Evolutionary conservation across 2,329 filamentous ascomycete species (phyloP).

Genomic region (Dothistroma pini): DNA sequence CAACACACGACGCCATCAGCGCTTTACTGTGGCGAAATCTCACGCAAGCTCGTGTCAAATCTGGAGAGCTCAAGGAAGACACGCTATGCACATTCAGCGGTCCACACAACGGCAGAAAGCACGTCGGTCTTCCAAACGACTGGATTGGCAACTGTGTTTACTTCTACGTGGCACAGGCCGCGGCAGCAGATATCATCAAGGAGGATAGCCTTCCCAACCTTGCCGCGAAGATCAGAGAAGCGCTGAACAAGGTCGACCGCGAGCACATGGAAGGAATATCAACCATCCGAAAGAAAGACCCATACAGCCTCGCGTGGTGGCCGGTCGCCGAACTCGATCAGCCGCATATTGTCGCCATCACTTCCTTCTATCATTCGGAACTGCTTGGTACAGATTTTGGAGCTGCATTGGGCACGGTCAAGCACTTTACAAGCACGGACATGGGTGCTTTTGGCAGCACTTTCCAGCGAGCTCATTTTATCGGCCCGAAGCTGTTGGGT

Average conservation of each 20-base stretch:
- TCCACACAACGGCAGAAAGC: conserved; percentile 21
- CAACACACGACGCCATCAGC: conserved; percentile 24
- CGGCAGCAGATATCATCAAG: conserved; percentile 12
- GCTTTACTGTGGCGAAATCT: conserved; percentile 21
- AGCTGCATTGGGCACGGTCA: conserved; percentile 12
- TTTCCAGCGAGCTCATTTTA: conserved; percentile 21
- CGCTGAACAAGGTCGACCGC: conserved; percentile 12
- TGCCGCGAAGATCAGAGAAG: conserved; percentile 17
- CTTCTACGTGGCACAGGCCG: conserved; percentile 17
- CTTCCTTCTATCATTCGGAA: conserved; percentile 21
- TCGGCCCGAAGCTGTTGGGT: conserved; percentile 18
- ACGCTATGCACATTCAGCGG: conserved; percentile 18
- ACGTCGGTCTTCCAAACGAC: conserved; percentile 15
- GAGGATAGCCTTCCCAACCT: conserved; percentile 17
- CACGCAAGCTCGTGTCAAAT: conserved; percentile 14
- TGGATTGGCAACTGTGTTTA: conserved; percentile 24
- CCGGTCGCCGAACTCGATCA: conserved; percentile 13
- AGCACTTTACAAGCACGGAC: conserved; percentile 21
- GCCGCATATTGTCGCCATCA: conserved; percentile 17
- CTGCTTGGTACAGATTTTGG: conserved; percentile 16
- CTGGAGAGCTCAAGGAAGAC: conserved; percentile 17
- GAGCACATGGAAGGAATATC: conserved; percentile 16
- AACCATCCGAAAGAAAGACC: conserved; percentile 11
- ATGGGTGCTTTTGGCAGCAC: conserved; percentile 17
- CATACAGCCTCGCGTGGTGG: conserved; percentile 21